phyloP scores from a whole-genome alignment of 345 rosid species.

The Aethionema arabicum region DNA sequence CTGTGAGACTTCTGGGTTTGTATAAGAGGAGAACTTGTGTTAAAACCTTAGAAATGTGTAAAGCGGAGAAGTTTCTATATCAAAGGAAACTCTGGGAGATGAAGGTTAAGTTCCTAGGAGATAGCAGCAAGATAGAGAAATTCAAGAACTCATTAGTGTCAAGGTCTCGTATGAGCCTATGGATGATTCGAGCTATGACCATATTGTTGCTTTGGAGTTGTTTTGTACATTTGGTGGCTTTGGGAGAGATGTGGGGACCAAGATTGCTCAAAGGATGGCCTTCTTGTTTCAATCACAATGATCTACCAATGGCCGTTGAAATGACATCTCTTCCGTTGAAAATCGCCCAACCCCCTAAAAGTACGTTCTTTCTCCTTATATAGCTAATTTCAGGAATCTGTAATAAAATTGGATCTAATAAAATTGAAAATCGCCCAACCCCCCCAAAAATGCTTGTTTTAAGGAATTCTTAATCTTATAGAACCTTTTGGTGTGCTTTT shows the following conservation, averaged over 20 bases:
- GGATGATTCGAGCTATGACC: slow-evolving; percentile 90
- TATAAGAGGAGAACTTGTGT: too few relatives aligned
- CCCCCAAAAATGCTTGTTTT: not conserved
- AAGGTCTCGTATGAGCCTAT: slow-evolving; percentile 61
- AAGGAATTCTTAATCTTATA: too few relatives aligned
- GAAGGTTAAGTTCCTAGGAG: slow-evolving; percentile 50
- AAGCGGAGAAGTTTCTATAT: slow-evolving; percentile 32
- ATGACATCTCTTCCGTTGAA: slow-evolving; percentile 46
- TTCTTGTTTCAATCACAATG: slow-evolving; percentile 57
- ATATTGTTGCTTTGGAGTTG: slow-evolving; percentile 95
- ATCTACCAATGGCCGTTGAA: slow-evolving; percentile 39
- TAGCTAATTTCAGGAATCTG: not conserved
- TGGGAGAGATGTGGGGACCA: slow-evolving; percentile 93
- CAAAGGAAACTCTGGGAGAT: slow-evolving; percentile 39
- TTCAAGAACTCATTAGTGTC: slow-evolving; percentile 45
- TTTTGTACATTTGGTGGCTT: slow-evolving; percentile 77
- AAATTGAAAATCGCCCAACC: too few relatives aligned
- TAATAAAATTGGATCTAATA: not conserved
- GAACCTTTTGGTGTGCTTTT: not conserved
- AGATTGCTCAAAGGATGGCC: slow-evolving; percentile 89
- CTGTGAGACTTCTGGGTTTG: slow-evolving; percentile 16
- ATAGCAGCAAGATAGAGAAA: slow-evolving; percentile 50
- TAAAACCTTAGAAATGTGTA: slow-evolving; percentile 25
- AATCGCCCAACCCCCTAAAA: slow-evolving; percentile 71
- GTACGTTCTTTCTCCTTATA: slow-evolving; percentile 42